A percentile compares a stretch with the other conserved stretches of the same genome.
phyloP scores from a whole-genome alignment of 2,329 filamentous ascomycete genomes.

The Apiospora malaysiana region DNA sequence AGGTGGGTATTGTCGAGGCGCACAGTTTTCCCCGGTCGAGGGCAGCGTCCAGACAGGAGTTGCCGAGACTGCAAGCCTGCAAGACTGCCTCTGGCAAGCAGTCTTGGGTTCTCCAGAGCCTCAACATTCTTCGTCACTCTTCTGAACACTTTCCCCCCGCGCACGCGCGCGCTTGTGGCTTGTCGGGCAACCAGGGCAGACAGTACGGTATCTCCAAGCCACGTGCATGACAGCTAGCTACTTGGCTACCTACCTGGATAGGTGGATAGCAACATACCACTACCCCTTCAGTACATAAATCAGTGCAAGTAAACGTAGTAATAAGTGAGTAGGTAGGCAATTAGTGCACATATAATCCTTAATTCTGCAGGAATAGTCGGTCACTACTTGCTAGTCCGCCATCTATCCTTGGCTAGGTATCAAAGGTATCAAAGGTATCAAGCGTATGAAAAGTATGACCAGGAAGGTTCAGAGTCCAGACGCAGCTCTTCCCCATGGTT shows the following conservation, averaged over 20 bases:
- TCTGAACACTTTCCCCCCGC: background rate
- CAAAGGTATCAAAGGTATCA: too few relatives aligned
- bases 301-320: background rate
- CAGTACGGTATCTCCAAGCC: background rate
- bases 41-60: background rate
- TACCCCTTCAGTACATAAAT: background rate
- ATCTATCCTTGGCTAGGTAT: background rate
- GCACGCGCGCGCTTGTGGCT: background rate
- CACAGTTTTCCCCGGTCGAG: conserved; percentile 5
- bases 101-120: background rate
- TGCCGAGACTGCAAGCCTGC: background rate
- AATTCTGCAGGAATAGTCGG: background rate
- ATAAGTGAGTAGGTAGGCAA: too few relatives aligned
- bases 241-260: too few relatives aligned
- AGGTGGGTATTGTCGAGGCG: background rate
- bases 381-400: background rate
- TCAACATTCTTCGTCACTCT: background rate
- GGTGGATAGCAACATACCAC: background rate
- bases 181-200: background rate
- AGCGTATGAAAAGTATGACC: background rate
- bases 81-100: background rate
- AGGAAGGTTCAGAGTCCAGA: background rate
- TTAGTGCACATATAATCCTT: background rate
- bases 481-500: background rate
- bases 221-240: background rate